Conservation (phyloP, 108 stramenopile genomes). For the Aureococcus anophagefferens region DNA sequence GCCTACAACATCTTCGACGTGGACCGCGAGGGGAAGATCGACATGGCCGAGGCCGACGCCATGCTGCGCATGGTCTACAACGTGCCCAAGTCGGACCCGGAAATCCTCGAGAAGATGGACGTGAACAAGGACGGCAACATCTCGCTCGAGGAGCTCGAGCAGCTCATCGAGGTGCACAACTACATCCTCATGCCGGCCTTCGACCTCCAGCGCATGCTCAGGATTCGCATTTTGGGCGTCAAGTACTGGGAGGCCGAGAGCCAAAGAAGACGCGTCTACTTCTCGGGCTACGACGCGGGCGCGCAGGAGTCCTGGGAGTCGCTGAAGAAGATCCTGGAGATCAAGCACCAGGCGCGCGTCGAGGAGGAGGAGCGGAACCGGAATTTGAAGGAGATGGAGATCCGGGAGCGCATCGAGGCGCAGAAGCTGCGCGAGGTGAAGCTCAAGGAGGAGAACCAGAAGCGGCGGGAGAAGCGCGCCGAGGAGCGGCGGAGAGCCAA, state of each 20-base stretch:
- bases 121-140: constrained; percentile 14
- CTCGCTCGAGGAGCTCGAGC: constrained; percentile 21
- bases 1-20: constrained; percentile 50
- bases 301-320: constrained; percentile 1
- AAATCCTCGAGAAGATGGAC: constrained; percentile 16
- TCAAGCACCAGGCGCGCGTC: constrained; percentile 8
- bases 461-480: background rate
- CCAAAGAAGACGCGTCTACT: background rate
- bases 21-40: constrained; percentile 27
- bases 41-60: constrained; percentile 35
- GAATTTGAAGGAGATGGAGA: background rate
- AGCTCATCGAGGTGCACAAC: constrained; percentile 13
- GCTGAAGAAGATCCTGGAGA: constrained; percentile 7
- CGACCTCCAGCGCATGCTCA: constrained; percentile 24
- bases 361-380: constrained; percentile 8
- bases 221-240: constrained; percentile 10
- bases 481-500: background rate
- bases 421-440: background rate
- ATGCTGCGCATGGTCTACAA: constrained; percentile 39
- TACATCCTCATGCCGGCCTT: constrained; percentile 38
- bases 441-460: background rate
- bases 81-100: constrained; percentile 7
- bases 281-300: constrained; percentile 6
- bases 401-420: background rate
- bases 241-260: constrained; percentile 17